Evolutionary conservation across 352 stramenopile genomes (phyloP).

Genomic region (Blastocystis sp.): DNA sequence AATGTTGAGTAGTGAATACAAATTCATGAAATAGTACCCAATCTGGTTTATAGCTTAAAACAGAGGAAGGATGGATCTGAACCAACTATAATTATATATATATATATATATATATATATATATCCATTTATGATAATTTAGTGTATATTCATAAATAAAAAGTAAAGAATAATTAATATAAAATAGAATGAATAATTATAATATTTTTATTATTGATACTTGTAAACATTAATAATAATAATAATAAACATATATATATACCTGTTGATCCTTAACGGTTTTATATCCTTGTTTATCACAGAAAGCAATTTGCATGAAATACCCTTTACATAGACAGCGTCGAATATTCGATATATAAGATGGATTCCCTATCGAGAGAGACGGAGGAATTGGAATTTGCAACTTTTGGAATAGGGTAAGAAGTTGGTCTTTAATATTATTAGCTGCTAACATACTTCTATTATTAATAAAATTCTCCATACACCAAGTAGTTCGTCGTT

Average conservation of each 20-base stretch:
- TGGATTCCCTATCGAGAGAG: slow-evolving; percentile 40
- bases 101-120: no score
- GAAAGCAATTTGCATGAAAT: slow-evolving; percentile 92
- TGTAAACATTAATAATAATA: no score
- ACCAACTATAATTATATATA: background rate
- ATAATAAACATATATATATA: no score
- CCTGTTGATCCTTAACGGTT: slow-evolving; percentile 97
- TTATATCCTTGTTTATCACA: slow-evolving; percentile 71
- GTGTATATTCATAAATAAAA: no score
- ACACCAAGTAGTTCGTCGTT: slow-evolving; percentile 71
- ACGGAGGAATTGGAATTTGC: slow-evolving; percentile 48
- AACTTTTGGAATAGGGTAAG: slow-evolving; percentile 58
- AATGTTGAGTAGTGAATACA: slow-evolving; percentile 91
- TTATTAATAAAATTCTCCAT: slow-evolving; percentile 89
- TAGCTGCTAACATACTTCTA: slow-evolving; percentile 61
- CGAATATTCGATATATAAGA: slow-evolving; percentile 75
- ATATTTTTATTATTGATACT: no score
- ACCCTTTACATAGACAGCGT: slow-evolving; percentile 71
- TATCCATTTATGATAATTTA: no score
- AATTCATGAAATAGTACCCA: slow-evolving; percentile 72
- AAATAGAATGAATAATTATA: no score
- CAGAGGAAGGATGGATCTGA: slow-evolving; percentile 23
- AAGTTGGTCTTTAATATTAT: slow-evolving; percentile 82
- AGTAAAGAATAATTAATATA: no score
- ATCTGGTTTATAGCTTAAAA: background rate